Evolutionary conservation across 192 early-diverging fungal species (phyloP).

Genomic region (Coemansia guatemalensis): DNA sequence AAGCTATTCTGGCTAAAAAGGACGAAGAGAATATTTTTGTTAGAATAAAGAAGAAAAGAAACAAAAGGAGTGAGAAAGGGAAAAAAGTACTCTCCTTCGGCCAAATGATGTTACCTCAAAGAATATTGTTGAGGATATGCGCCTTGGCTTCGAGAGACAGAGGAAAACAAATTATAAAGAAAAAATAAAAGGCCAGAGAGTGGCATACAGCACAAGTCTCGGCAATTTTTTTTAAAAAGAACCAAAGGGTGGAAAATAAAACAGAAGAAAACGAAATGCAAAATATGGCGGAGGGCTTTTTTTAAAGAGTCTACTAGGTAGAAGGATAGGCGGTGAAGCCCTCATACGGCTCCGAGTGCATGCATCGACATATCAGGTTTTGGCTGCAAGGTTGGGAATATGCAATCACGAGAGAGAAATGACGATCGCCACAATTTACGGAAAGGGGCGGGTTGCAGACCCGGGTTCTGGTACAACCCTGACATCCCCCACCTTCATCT

Average conservation of each 20-base stretch:
- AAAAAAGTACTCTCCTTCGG: conserved; percentile 5
- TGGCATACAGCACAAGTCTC: not conserved
- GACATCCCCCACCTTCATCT: not conserved
- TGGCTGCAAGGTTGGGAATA: conserved; percentile 8
- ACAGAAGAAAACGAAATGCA: not conserved
- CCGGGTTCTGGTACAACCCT: not conserved
- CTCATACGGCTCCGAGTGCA: not conserved
- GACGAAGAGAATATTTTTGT: not conserved
- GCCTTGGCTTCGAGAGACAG: not conserved
- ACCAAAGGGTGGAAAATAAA: conserved; percentile 1
- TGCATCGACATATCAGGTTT: not conserved
- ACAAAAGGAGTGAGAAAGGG: conserved; percentile 8
- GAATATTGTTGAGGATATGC: conserved; percentile 3
- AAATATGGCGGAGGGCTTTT: conserved; percentile 5
- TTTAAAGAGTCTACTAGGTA: conserved; percentile 4
- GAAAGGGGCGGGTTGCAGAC: not conserved
- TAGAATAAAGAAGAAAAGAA: conserved; percentile 13
- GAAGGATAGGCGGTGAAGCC: not conserved
- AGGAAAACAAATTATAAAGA: conserved; percentile 6
- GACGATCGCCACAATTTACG: not conserved
- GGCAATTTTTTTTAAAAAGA: not conserved
- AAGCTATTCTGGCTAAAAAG: conserved; percentile 5
- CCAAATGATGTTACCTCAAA: conserved; percentile 3
- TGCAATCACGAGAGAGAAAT: not conserved
- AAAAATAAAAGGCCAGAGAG: not conserved